Evolutionary conservation across 495 filamentous ascomycete genomes (phyloP), one percentile per base, ranked within the genome.

Genomic region (Parathielavia appendiculata): DNA sequence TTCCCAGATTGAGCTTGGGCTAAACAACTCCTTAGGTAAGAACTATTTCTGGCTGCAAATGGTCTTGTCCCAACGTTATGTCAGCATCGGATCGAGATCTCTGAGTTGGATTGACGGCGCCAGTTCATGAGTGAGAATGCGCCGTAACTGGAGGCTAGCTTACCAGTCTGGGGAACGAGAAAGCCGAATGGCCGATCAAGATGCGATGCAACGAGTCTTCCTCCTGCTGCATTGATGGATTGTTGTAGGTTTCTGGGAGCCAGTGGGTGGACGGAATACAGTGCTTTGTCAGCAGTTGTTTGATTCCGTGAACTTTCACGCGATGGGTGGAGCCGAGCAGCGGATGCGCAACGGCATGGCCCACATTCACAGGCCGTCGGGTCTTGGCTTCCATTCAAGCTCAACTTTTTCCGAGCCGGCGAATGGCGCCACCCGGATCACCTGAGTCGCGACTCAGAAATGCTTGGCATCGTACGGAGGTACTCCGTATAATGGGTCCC

Each of bases 221-320:
- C n/a, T 11, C 35, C 35, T 9, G 10, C 13, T 41, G 39, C 39
- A 16, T 16, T 0, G 39, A 41, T 38, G 35, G 4, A 9, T 4
- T 10, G 35, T 38, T 38, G 35, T 38, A 38, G 35, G 13, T 38
- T 38, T 14, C 35, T 38, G 35, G 35, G 26, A 2, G 26, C 6
- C 26, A 6, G 26, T 45, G 13, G 17, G 16, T 35, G 48, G 14
- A 16, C 13, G 22, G 23, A 38, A 32, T 26, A 5, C 7, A 26
- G 22, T 52, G 41, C 41, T 55, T 55, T 55, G 53, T 55, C 51
- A 54, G 38, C 53, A 55, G 41, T 46, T 47, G 38, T 38, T 16
- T 22, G 39, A 43, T 10, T 8, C 34, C 11, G 20, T 7, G 35
- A n/a, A 39, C 10, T 9, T 35, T 16, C 14, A 13, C 19, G 19